phyloP scores from a whole-genome alignment of 805 yeast species.

The Saccharomycopsis sp. region DNA sequence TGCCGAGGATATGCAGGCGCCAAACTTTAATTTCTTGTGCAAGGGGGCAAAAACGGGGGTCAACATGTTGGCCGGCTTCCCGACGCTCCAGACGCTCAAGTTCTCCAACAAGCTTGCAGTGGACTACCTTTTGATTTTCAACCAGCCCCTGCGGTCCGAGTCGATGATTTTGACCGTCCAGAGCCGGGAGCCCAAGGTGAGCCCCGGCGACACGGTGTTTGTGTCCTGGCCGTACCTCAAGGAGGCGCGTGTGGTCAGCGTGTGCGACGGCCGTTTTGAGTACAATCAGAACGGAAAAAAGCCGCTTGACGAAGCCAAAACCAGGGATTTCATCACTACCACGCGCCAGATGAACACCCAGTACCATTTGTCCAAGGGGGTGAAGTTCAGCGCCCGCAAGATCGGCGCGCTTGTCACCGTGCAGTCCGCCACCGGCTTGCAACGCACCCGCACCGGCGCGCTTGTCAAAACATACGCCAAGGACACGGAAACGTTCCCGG shows the following conservation, averaged over 20 bases:
- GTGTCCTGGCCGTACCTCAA: constrained; percentile 87
- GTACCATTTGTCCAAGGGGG: constrained; percentile 54
- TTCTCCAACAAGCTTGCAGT: constrained; percentile 45
- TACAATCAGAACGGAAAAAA: constrained; percentile 33
- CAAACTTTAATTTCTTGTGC: constrained; percentile 44
- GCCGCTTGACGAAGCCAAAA: constrained; percentile 37
- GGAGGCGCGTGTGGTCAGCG: constrained; percentile 65
- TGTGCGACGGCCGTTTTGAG: constrained; percentile 47
- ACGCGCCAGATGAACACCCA: constrained; percentile 32
- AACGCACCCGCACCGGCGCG: constrained; percentile 63
- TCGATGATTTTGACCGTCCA: constrained; percentile 69
- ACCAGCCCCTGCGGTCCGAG: constrained; percentile 76
- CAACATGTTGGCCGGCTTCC: constrained; percentile 84
- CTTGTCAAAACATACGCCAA: constrained; percentile 62
- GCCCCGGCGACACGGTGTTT: constrained; percentile 58
- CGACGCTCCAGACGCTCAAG: constrained; percentile 68
- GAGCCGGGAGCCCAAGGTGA: too few species aligned
- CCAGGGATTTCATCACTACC: constrained; percentile 38
- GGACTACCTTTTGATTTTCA: constrained; percentile 71
- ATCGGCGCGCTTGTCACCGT: constrained; percentile 60
- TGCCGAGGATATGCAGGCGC: constrained; percentile 26
- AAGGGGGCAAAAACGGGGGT: constrained; percentile 63
- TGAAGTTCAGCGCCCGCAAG: constrained; percentile 38
- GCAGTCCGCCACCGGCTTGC: constrained; percentile 71
- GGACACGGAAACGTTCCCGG: constrained; percentile 54